Base-by-base conservation (phyloP, 164 flowering plant species). In the Malania oleifera region DNA sequence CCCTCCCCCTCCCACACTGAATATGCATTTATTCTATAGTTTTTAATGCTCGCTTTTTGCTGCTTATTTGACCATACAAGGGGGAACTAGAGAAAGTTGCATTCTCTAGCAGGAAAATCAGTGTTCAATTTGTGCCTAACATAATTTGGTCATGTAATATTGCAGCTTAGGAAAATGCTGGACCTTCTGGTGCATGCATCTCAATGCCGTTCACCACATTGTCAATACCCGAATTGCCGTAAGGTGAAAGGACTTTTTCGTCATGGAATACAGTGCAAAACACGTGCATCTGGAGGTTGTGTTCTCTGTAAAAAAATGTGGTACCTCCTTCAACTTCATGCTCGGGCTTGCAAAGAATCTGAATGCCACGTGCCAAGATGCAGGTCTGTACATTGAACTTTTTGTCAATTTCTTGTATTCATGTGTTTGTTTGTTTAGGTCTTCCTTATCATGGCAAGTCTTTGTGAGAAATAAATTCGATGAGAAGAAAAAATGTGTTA, bases 121-220 rank as follows among this genome's bases (percentile, higher is more conserved):
- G 15, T 54, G 3, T 41, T 19, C 25, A 9, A 38, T 6, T 44
- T 44, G 15, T n/a, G 38, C 56, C 39, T 56, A 8, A 34, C 15
- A 29, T 56, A 15, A 35, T 61, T 47, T 56, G 48, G 11, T 52
- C 47, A 6, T 61, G 28, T 57, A 52, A 13, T 53, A 12, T 57
- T 79, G 71, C 90, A 95, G 99, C 93, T 91, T 6, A 74, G 91
- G 72, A 90, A 82, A 79, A 91, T 95, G 99, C 97, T 95, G 45
- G 99, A 95, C 71, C 96, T 95, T 67, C 73, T 95, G 77, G 91
- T 95, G 59, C 99, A 95, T 73, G 97, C 97, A 57, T 85, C 97
- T 56, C 96, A 84, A 57, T 95, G 99, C 43, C 97, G 96, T 29
- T 85, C 79, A 39, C 68, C 90, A 19, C 83, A 66, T n/a, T 95